Evolutionary conservation across 305 asterid genomes (phyloP), one percentile per base, ranked within the genome.

Genomic region (Ilex paraguariensis): DNA sequence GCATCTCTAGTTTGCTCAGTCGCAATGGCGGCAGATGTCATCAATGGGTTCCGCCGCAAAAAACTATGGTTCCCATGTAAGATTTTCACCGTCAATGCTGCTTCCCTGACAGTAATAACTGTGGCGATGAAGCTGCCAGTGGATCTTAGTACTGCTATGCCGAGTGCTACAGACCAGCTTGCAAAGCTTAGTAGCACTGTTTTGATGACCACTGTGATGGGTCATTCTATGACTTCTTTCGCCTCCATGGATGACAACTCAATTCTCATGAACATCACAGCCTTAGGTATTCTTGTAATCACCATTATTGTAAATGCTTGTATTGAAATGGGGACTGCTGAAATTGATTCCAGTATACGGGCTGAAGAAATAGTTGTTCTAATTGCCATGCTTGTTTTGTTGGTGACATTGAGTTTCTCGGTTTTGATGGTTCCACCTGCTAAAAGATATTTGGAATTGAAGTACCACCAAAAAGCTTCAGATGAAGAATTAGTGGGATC

Each of bases 71-170:
- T 82, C 49, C 84, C 87, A 1, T 73, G 79, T 1, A 68, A 49
- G 2, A 79, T 73, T 9, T 74, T 82, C 71, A 63, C 73, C 17
- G 63, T 82, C 9, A 70, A 82, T 12, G 80, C 88, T 1, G 68
- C 75, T 10, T 68, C 81, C 0, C 13, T 79, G 13, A 70, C 81
- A 5, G 32, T 79, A 14, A 62, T 77, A 13, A 78, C 78, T 0
- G 78, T 82, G 49, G 63, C 74, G 0, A 63, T 70, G 78, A 82
- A 82, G 80, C 72, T 82, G 2, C 74, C 88, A 0, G 63, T 77
- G 11, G 91, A 84, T 40, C 84, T 81, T 39, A 79, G 72, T 21
- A 77, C 84, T 3, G 63, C 69, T 3, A 65, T 79, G 84, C 53
- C 44, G 9, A 64, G 79, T 1, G 65, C 36, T 32, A 66, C 76